A percentile compares a stretch with the other conserved stretches of the same genome.
These are phyloP conservation scores for Pichia rugopelliculosa DNA, from an alignment of 805 yeast species.

Conservation along the genomic window DNA sequence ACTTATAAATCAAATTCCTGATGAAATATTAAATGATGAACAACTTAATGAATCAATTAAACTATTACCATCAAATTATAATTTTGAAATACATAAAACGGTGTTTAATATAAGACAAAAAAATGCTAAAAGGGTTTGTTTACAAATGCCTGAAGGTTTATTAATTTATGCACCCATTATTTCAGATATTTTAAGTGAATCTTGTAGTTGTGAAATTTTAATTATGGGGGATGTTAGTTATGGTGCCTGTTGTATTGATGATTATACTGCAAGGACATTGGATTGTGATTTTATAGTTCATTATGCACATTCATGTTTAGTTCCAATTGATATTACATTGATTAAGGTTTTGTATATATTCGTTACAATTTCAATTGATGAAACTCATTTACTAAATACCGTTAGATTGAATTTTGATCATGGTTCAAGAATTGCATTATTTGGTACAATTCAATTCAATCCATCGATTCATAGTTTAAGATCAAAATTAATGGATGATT, in stretches of 20 bases:
- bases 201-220: constrained; percentile 76
- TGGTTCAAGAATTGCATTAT: constrained; percentile 69
- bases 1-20: constrained; percentile 81
- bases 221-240: constrained; percentile 99
- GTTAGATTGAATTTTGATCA: constrained; percentile 56
- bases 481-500: constrained; percentile 43
- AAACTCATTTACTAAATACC: constrained; percentile 71
- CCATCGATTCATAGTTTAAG: constrained; percentile 82
- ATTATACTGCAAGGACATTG: constrained; percentile 84
- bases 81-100: constrained; percentile 93
- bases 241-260: constrained; percentile 98
- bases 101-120: constrained; percentile 83
- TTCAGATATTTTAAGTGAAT: constrained; percentile 89
- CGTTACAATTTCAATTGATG: constrained; percentile 88
- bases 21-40: constrained; percentile 68
- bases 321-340: constrained; percentile 85
- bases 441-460: constrained; percentile 95
- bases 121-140: constrained; percentile 74
- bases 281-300: constrained; percentile 94
- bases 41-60: constrained; percentile 80
- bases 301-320: constrained; percentile 95
- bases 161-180: constrained; percentile 80
- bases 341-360: constrained; percentile 92
- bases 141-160: constrained; percentile 97
- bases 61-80: constrained; percentile 82